Evolutionary conservation across 129 eudicot species (phyloP).

Genomic region (Helichrysum umbraculigerum): DNA sequence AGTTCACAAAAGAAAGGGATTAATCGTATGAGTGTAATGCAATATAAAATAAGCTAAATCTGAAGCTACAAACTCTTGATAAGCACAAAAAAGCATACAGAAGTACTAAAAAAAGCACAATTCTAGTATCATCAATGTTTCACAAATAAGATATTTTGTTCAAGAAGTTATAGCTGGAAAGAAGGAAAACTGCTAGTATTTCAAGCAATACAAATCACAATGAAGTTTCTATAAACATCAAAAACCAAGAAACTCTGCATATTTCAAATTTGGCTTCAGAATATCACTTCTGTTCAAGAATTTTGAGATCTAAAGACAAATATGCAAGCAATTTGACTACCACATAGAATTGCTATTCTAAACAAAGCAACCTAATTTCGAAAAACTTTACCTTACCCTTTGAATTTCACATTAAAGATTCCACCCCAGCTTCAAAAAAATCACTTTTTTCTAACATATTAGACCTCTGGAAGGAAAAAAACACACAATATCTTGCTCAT

Average conservation of each 20-base stretch:
- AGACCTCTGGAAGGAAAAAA: background rate
- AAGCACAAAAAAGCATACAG: background rate
- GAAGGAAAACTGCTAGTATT: background rate
- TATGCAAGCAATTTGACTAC: conserved; percentile 3
- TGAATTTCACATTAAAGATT: background rate
- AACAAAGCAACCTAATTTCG: background rate
- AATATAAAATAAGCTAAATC: background rate
- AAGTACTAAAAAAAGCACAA: no score
- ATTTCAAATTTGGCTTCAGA: background rate
- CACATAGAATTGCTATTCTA: background rate
- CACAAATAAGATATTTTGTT: background rate
- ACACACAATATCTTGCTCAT: background rate
- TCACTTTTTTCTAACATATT: conserved; percentile 10
- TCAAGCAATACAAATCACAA: conserved; percentile 11
- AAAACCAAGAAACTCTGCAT: no score
- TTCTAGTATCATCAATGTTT: no score
- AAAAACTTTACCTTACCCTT: background rate
- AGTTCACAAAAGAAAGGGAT: background rate
- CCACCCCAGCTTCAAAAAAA: conserved; percentile 4
- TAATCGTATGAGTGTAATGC: conserved; percentile 4
- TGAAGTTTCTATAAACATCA: conserved; percentile 6
- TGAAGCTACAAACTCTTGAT: background rate
- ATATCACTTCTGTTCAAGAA: conserved; percentile 13
- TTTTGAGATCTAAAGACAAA: conserved; percentile 16
- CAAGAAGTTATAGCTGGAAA: background rate